Conservation (phyloP, 2,329 filamentous ascomycete species). For the Plectosphaerella cucumerina region DNA sequence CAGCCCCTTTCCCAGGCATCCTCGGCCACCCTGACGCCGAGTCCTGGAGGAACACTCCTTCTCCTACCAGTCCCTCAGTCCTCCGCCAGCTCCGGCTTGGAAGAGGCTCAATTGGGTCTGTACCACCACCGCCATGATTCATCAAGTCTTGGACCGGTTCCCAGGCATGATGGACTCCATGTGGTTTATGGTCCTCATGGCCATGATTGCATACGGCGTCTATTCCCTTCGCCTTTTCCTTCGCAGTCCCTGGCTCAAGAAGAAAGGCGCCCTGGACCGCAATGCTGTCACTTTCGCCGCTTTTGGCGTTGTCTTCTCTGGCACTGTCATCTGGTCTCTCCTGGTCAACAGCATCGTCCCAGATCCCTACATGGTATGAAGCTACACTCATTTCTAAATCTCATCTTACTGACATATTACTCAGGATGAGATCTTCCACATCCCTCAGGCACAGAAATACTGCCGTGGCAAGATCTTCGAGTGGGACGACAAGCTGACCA, state of each 20-base stretch:
- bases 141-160: no score
- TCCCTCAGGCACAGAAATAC: constrained; percentile 87
- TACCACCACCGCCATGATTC: no score
- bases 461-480: constrained; percentile 68
- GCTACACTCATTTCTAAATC: accelerated
- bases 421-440: constrained; percentile 83
- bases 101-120: no score
- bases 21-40: not conserved
- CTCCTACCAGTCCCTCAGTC: not conserved
- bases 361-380: constrained; percentile 48
- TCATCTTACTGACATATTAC: not conserved
- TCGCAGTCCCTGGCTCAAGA: not conserved
- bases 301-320: not conserved
- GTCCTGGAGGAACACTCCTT: not conserved
- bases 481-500: constrained; percentile 98
- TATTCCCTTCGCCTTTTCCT: not conserved
- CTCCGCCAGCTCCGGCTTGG: no score
- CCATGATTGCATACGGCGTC: not conserved
- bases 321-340: constrained; percentile 28
- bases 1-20: not conserved
- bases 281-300: not conserved
- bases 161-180: not conserved
- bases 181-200: not conserved
- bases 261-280: no score
- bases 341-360: constrained; percentile 36